Conservation (phyloP, 345 rosid genomes). For the Durio zibethinus region DNA sequence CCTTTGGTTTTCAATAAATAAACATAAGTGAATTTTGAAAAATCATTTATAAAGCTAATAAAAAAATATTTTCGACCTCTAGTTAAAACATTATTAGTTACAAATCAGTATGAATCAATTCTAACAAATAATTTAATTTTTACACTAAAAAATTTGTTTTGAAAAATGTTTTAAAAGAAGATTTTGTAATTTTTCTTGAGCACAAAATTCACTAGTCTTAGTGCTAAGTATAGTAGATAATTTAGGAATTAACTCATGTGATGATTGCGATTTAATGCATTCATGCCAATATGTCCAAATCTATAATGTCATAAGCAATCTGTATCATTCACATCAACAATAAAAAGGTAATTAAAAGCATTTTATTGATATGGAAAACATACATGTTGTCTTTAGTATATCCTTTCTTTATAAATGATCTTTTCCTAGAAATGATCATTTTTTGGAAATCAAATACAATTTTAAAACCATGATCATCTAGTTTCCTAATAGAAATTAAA, state of each 20-base stretch:
- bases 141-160: too few species aligned
- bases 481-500: not conserved
- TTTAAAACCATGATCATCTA: not conserved
- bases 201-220: not conserved
- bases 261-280: not conserved
- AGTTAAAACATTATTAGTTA: not conserved
- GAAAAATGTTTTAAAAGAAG: too few species aligned
- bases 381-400: not conserved
- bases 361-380: not conserved
- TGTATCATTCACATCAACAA: not conserved
- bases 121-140: too few species aligned
- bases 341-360: not conserved
- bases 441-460: conserved; percentile 2
- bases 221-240: too few species aligned
- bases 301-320: not conserved
- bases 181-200: too few species aligned
- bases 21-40: too few species aligned
- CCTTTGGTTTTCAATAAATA: too few species aligned
- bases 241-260: too few species aligned
- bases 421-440: not conserved
- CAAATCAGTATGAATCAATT: too few species aligned
- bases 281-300: not conserved
- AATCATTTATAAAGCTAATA: not conserved
- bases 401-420: not conserved
- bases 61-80: too few species aligned